Percentiles rank a stretch among this genome's conserved stretches.
phyloP scores from a whole-genome alignment of 148 eudicot genomes.

The Cornus kousa region DNA sequence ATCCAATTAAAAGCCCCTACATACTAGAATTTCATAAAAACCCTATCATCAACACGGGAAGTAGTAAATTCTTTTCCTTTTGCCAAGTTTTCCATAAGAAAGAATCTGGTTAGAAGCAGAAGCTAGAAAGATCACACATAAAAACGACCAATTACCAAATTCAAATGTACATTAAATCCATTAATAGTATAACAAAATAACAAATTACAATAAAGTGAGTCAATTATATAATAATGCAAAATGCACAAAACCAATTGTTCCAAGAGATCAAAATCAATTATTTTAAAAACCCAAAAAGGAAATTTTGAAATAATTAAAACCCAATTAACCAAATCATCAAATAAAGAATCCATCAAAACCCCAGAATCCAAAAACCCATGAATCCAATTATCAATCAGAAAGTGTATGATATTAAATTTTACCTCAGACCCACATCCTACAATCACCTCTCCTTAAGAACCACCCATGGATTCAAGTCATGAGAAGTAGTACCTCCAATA shows the following conservation, averaged over 20 bases:
- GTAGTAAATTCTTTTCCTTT: neutral
- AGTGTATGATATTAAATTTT: conserved; percentile 20
- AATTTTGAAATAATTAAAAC: conserved; percentile 19
- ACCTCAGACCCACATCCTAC: conserved; percentile 89
- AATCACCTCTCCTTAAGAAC: conserved; percentile 24
- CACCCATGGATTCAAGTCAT: conserved; percentile 39
- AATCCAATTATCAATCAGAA: conserved; percentile 24
- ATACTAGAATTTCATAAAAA: neutral
- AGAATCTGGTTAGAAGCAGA: neutral
- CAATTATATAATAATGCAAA: conserved; percentile 3
- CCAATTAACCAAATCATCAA: conserved; percentile 24
- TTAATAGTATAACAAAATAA: neutral
- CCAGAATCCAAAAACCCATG: conserved; percentile 27
- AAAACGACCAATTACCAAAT: conserved; percentile 1
- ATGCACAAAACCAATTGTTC: conserved; percentile 10
- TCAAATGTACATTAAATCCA: conserved; percentile 3
- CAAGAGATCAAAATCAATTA: conserved; percentile 6
- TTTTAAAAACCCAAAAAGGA: conserved; percentile 9
- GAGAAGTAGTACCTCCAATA: conserved; percentile 22
- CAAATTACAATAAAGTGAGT: conserved; percentile 10
- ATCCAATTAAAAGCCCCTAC: neutral
- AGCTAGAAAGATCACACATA: conserved; percentile 9
- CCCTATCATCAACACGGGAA: neutral
- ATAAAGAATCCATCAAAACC: conserved; percentile 18
- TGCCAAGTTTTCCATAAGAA: neutral